Evolutionary conservation across 768 basidiomycete genomes (phyloP), one percentile per base, ranked within the genome.

Genomic region (Rhizopogon salebrosus): DNA sequence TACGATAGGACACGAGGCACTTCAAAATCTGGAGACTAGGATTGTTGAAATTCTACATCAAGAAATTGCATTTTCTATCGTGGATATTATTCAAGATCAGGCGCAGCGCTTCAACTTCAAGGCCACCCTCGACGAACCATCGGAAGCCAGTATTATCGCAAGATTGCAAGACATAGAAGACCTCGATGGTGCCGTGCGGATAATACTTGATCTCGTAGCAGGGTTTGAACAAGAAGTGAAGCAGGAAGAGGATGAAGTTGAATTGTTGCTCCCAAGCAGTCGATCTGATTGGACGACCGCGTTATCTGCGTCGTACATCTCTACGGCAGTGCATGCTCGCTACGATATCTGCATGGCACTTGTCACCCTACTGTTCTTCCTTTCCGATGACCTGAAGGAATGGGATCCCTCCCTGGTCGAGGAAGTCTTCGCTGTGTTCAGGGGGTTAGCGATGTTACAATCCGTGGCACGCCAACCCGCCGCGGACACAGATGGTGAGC

Each of bases 341-440:
- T 90, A 92, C 64, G 87, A 90, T 50, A 74, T 92, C 29, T 81
- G 81, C 54, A 72, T 89, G 20, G 76, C 82, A 10, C 69, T 92
- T 41, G 70, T 89, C 48, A 76, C 78, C 22, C 67, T 91, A 24
- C 74, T 92, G 16, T 84, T 89, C 64, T 89, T 89, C 72, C 72
- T 88, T 48, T 75, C 81, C 6, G 81, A 84, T 23, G 79, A 83
- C 36, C 68, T 86, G n/a, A 69, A 71, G 34, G 69, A 73, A 31
- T 87, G 86, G 83, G 82, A 85, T 61, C 80, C 81, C 16, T 71
- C 82, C 20, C 61, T 89, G 24, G 66, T 88, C 42, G 83, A 81
- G 8, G 87, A 91, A 63, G 79, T 89, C 22, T 85, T 92, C 65
- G 86, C 87, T 7, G 82, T 91, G 24, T 90, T 87, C 59, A 79